These are phyloP conservation scores for Setaria italica DNA, from an alignment of 202 grass and related monocot species.

Conservation along the genomic window DNA sequence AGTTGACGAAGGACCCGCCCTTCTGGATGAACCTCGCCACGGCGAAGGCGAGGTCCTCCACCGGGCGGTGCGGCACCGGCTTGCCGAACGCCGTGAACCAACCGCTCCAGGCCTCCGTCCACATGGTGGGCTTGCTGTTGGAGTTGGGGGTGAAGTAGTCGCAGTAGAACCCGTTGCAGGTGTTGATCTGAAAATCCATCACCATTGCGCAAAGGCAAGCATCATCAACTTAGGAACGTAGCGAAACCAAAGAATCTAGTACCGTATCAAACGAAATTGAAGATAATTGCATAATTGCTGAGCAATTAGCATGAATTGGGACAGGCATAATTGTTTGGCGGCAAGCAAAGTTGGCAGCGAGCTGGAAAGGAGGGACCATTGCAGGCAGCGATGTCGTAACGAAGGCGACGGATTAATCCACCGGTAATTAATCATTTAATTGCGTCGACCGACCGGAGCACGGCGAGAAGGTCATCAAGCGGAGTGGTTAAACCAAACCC, in stretches of 20 bases:
- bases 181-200: slow-evolving; percentile 64
- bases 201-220: not conserved
- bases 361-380: slow-evolving; percentile 28
- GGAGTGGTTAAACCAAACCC: not conserved
- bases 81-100: slow-evolving; percentile 97
- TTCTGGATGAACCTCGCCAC: slow-evolving; percentile 95
- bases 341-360: slow-evolving; percentile 40
- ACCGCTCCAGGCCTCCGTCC: slow-evolving; percentile 94
- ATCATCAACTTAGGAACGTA: not conserved
- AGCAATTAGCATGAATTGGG: not conserved
- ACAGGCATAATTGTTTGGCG: not conserved
- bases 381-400: slow-evolving; percentile 48
- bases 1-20: slow-evolving; percentile 96
- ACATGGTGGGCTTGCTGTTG: slow-evolving; percentile 83
- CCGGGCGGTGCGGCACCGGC: slow-evolving; percentile 83
- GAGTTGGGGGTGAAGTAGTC: slow-evolving; percentile 83
- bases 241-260: not conserved
- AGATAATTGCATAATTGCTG: not conserved
- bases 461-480: not conserved
- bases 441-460: not conserved
- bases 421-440: not conserved
- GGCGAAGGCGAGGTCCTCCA: slow-evolving; percentile 92
- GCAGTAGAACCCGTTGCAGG: slow-evolving; percentile 96
- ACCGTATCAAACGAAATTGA: not conserved
- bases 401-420: slow-evolving; percentile 16